Conservation (phyloP, 352 stramenopile species). For the Phytophthora gonapodyides region DNA sequence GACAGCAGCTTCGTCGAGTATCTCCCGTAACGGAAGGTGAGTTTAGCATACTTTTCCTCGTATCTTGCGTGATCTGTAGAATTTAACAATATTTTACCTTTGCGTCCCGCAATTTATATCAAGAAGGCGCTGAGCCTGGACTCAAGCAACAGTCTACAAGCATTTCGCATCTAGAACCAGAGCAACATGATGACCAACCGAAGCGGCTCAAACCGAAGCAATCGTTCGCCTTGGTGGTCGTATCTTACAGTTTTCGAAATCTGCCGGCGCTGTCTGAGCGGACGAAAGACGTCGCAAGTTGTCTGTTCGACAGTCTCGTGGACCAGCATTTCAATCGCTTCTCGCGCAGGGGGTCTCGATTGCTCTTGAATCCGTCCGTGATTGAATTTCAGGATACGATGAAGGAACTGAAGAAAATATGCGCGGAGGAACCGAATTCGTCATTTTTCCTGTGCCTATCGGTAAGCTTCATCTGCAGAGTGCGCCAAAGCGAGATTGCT, state of each 20-base stretch:
- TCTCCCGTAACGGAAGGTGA: slow-evolving; percentile 20
- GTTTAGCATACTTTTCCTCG: too few relatives aligned
- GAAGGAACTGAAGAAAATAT: slow-evolving; percentile 58
- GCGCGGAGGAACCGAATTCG: slow-evolving; percentile 37
- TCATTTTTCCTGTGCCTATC: slow-evolving; percentile 71
- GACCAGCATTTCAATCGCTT: slow-evolving; percentile 58
- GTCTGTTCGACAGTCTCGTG: slow-evolving; percentile 61
- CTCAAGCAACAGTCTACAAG: background rate
- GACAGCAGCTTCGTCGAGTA: slow-evolving; percentile 38
- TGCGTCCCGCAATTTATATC: background rate
- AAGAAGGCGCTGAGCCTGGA: slow-evolving; percentile 5
- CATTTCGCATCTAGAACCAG: slow-evolving; percentile 1
- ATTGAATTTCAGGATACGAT: slow-evolving; percentile 84
- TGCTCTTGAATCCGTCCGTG: slow-evolving; percentile 81
- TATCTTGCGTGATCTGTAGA: background rate
- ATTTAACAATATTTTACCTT: background rate
- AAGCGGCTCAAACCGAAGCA: slow-evolving; percentile 23
- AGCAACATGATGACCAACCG: background rate
- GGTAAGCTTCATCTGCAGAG: slow-evolving; percentile 31
- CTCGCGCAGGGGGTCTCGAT: slow-evolving; percentile 47
- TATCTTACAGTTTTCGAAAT: slow-evolving; percentile 60
- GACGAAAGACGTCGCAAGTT: slow-evolving; percentile 56
- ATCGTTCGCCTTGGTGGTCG: slow-evolving; percentile 57
- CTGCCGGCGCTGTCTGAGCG: slow-evolving; percentile 57
- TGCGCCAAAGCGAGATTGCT: background rate